Conservation (phyloP, 805 yeast species). For the Saccharomycopsis fermentans region DNA sequence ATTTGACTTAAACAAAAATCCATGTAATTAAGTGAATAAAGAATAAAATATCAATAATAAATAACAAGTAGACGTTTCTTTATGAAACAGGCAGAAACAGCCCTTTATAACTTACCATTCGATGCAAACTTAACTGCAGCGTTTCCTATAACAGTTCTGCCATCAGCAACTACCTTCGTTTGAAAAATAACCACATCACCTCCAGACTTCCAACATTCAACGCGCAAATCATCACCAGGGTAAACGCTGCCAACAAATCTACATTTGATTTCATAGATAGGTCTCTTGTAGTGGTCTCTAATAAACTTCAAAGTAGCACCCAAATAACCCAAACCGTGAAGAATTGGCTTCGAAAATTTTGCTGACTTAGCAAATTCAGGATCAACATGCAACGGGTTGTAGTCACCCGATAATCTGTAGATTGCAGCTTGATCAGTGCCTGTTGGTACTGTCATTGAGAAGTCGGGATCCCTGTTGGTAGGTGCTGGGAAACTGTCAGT, state of each 20-base stretch:
- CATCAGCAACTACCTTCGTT: conserved; percentile 66
- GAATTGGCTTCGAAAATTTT: conserved; percentile 73
- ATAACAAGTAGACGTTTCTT: no score
- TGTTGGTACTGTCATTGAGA: conserved; percentile 47
- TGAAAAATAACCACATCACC: conserved; percentile 70
- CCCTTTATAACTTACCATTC: conserved; percentile 3
- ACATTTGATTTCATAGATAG: conserved; percentile 73
- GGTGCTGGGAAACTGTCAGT: conserved; percentile 37
- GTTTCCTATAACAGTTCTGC: conserved; percentile 81
- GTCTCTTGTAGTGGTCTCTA: conserved; percentile 66
- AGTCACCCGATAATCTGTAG: conserved; percentile 88
- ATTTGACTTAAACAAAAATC: no score
- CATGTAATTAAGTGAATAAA: not conserved
- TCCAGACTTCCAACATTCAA: conserved; percentile 75
- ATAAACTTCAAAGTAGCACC: conserved; percentile 75
- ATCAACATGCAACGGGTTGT: conserved; percentile 92
- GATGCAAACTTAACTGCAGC: conserved; percentile 64
- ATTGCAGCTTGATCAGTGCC: conserved; percentile 71
- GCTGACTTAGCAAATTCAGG: conserved; percentile 85
- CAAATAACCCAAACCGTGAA: conserved; percentile 85
- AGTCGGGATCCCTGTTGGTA: conserved; percentile 58
- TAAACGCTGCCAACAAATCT: conserved; percentile 86
- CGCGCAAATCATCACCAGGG: conserved; percentile 84
- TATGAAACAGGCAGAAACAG: no score
- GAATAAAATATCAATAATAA: not conserved